phyloP scores from a whole-genome alignment of 2,329 filamentous ascomycete species.

The Metarhizium rileyi region DNA sequence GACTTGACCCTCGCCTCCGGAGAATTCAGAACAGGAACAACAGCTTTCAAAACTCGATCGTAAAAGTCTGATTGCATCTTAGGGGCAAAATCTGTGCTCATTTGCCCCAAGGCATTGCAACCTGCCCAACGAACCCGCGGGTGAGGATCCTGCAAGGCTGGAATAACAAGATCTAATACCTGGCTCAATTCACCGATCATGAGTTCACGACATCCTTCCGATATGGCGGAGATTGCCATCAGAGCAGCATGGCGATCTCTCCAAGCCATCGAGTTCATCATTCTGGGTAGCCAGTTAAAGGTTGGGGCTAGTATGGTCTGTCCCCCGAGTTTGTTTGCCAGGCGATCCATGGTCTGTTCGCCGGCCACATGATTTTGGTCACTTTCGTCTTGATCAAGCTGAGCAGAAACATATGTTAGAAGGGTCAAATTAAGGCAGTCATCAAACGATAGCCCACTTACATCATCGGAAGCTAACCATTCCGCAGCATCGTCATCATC shows the following conservation, averaged over 20 bases:
- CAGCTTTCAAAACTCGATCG: conserved; percentile 73
- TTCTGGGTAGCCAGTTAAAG: conserved; percentile 92
- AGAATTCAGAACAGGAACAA: conserved; percentile 85
- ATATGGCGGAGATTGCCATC: conserved; percentile 98
- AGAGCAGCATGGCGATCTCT: conserved; percentile 90
- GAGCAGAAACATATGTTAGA: not conserved
- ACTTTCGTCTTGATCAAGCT: conserved; percentile 91
- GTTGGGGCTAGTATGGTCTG: conserved; percentile 84
- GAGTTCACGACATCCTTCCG: conserved; percentile 88
- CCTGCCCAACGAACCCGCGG: conserved; percentile 94
- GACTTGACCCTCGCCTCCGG: conserved; percentile 91
- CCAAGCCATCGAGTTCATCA: conserved; percentile 95
- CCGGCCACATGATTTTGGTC: conserved; percentile 96
- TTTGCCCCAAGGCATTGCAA: conserved; percentile 97
- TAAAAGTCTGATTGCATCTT: conserved; percentile 98
- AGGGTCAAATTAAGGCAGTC: not conserved
- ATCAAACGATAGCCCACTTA: conserved; percentile 31
- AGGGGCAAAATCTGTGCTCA: conserved; percentile 98
- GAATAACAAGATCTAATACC: conserved; percentile 89
- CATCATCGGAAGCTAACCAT: conserved; percentile 88
- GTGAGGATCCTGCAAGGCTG: conserved; percentile 79
- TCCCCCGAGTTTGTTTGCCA: conserved; percentile 96
- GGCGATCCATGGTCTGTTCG: conserved; percentile 95
- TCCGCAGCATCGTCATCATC: conserved; percentile 93
- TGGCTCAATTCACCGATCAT: conserved; percentile 94